phyloP scores from a whole-genome alignment of 192 early-diverging fungal species.

The Rhizophagus sp. region DNA sequence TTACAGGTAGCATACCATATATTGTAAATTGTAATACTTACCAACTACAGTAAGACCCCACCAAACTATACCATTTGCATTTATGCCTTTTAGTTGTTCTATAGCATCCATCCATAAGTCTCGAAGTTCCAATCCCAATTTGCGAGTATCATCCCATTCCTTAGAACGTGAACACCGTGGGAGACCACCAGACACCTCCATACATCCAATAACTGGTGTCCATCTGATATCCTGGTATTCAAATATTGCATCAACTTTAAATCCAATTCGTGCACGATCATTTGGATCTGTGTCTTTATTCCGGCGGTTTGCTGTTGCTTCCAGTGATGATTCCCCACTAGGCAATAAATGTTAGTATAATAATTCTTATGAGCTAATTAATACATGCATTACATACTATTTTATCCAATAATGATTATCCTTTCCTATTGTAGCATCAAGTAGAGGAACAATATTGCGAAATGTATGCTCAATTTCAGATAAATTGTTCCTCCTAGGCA shows the following conservation, averaged over 20 bases:
- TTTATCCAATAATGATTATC: no score
- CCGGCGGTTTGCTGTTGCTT: conserved; percentile 10
- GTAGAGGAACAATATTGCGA: no score
- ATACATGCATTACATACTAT: no score
- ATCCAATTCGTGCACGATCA: conserved; percentile 26
- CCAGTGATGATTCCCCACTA: conserved; percentile 21
- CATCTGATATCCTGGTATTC: conserved; percentile 33
- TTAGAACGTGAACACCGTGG: conserved; percentile 30
- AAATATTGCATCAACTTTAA: conserved; percentile 29
- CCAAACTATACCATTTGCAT: conserved; percentile 13
- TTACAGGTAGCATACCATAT: neutral
- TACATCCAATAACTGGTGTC: conserved; percentile 27
- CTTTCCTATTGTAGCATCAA: no score
- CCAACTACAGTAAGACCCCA: conserved; percentile 33
- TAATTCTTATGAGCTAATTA: no score
- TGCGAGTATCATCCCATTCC: conserved; percentile 32
- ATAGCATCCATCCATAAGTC: conserved; percentile 21
- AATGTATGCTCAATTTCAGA: no score
- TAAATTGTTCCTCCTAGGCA: no score
- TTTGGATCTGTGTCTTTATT: conserved; percentile 27
- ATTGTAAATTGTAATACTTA: conserved; percentile 30
- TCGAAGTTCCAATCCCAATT: conserved; percentile 27
- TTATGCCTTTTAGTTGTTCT: conserved; percentile 13
- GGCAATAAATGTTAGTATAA: neutral
- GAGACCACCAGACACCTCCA: conserved; percentile 29